Evolutionary conservation across 352 stramenopile genomes (phyloP), one percentile per base, ranked within the genome.

Genomic region (Thalassiosira exigua): DNA sequence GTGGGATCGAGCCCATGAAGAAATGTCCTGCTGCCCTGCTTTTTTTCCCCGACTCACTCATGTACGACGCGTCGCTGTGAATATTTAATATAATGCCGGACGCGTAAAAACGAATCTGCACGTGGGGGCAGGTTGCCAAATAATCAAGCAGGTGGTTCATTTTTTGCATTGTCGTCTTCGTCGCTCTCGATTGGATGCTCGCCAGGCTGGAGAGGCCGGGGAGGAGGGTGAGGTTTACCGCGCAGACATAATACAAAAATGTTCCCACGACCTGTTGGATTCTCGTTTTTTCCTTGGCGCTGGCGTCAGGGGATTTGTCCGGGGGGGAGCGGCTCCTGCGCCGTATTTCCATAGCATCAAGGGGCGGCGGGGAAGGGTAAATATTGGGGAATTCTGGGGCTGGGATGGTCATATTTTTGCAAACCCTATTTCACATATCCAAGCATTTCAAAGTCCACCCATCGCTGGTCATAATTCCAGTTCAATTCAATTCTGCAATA

Each of bases 401-500:
- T 54, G 21, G 3, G 3, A 27, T 80, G 65, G 9, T 41, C 0
- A 19, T 71, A 77, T 51, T 53, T 4, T 21, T 69, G 2, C 14
- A 79, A 32, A 2, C 52, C 54, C 59, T 67, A 69, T 3, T 54
- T 27, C 21, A 78, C 30, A 29, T 80, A 87, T 22, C 32, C 54
- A 44, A 50, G 62, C 58, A 73, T 85, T 3, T 58, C 82, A 1
- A 71, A 29, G 46, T 76, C 65, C 9, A 74, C 62, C 54, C 41
- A 30, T 1, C 71, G n/a, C 0, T 33, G 27, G 24, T 68, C 48
- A 46, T 88, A 88, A 41, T 88, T 58, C 81, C 81, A 88, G 17
- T 76, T 30, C 14, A 89, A 60, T 1, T n/a, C 70, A 29, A 89
- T 62, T 21, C 82, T 74, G 27, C 58, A 60, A 56, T 85, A 89